Evolutionary conservation across 345 rosid genomes (phyloP).

Genomic region (Brassica juncea): DNA sequence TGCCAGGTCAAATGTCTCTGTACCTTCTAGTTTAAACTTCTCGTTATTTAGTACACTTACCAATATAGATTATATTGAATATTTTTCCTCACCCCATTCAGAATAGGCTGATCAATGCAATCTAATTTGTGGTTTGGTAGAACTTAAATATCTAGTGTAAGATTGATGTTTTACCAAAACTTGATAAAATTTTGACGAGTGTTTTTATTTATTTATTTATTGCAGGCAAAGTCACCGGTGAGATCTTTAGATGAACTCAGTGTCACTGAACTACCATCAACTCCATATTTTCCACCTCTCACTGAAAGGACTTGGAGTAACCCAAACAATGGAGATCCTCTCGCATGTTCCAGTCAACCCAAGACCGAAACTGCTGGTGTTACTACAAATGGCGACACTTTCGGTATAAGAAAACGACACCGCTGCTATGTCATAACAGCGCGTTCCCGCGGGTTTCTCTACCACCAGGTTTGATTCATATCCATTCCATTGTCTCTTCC

Average conservation of each 20-base stretch:
- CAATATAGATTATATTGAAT: conserved; percentile 4
- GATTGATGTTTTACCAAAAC: neutral
- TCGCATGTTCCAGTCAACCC: conserved; percentile 35
- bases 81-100: neutral
- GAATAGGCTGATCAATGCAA: neutral
- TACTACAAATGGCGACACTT: conserved; percentile 29
- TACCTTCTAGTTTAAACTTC: conserved; percentile 5
- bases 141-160: neutral
- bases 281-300: conserved; percentile 67
- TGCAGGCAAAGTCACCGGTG: conserved; percentile 82
- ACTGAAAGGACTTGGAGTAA: conserved; percentile 45
- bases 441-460: conserved; percentile 78
- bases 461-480: conserved; percentile 69
- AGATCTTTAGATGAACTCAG: conserved; percentile 73
- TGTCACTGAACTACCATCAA: conserved; percentile 63
- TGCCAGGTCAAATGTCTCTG: conserved; percentile 63
- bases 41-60: neutral
- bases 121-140: conserved; percentile 2
- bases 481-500: neutral
- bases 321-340: conserved; percentile 33
- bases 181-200: neutral
- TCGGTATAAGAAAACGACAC: conserved; percentile 63
- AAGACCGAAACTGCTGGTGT: conserved; percentile 25
- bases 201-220: neutral
- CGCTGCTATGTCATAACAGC: conserved; percentile 70